Percentiles rank a stretch among this genome's conserved stretches.
These are phyloP conservation scores for Cymodocea nodosa DNA, from an alignment of 116 monocot species.

Conservation along the genomic window DNA sequence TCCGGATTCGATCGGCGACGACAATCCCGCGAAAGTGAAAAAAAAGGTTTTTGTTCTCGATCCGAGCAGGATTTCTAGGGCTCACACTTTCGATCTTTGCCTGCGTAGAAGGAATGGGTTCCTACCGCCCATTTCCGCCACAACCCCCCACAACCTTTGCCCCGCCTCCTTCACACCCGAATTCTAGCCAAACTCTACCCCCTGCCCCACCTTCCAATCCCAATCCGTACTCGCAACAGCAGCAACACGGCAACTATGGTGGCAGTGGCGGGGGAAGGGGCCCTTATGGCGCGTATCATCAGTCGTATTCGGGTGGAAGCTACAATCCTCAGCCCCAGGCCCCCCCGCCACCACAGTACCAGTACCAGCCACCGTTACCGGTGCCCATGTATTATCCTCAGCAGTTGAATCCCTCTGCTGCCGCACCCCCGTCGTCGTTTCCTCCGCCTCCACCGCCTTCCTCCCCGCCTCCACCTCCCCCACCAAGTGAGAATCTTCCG, in stretches of 20 bases:
- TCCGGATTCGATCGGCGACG: no score
- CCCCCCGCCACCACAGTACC: conserved; percentile 8
- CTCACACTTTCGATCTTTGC: no score
- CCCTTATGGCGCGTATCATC: conserved; percentile 5
- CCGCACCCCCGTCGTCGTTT: conserved; percentile 6
- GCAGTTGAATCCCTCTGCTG: conserved; percentile 14
- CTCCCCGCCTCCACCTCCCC: conserved; percentile 5
- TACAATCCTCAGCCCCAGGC: conserved; percentile 10
- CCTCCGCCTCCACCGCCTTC: conserved; percentile 4
- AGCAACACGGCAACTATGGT: conserved; percentile 11
- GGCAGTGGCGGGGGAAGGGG: not conserved
- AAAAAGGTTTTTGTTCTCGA: no score
- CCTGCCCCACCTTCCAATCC: conserved; percentile 19
- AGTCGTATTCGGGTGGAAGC: conserved; percentile 3
- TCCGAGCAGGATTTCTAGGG: no score
- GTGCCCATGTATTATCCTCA: conserved; percentile 18
- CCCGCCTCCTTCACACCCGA: conserved; percentile 15
- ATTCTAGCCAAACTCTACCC: conserved; percentile 22
- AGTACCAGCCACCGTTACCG: conserved; percentile 17
- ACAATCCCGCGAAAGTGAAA: no score
- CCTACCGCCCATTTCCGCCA: conserved; percentile 52
- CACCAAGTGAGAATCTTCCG: conserved; percentile 6
- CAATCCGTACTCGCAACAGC: conserved; percentile 4
- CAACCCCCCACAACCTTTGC: conserved; percentile 18
- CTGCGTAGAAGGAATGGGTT: conserved; percentile 13